Evolutionary conservation across 805 yeast genomes (phyloP).

Genomic region (Jamesozyma spencerorum): DNA sequence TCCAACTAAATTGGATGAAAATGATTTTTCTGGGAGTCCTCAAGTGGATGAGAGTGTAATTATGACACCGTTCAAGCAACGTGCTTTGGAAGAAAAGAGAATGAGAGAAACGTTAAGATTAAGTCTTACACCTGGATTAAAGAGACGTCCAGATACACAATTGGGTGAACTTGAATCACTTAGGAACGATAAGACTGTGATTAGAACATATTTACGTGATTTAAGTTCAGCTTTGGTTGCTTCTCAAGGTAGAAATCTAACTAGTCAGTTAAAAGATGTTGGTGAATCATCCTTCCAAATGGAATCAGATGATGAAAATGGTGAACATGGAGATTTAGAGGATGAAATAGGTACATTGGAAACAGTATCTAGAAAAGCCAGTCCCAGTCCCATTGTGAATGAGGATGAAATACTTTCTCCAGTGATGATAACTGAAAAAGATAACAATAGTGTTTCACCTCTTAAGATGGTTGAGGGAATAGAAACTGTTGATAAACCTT

Average conservation of each 20-base stretch:
- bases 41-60: slow-evolving; percentile 7
- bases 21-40: neutral
- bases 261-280: slow-evolving; percentile 2
- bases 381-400: no score
- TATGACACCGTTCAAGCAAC: slow-evolving; percentile 19
- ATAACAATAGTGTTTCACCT: no score
- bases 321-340: neutral
- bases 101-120: slow-evolving; percentile 14
- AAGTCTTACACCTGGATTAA: slow-evolving; percentile 18
- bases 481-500: neutral
- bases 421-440: no score
- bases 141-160: slow-evolving; percentile 8
- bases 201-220: slow-evolving; percentile 17
- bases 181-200: slow-evolving; percentile 12
- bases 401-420: no score
- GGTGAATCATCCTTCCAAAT: neutral
- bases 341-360: no score
- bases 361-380: no score
- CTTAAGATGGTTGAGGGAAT: no score
- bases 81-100: slow-evolving; percentile 19
- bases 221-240: slow-evolving; percentile 18
- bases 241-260: slow-evolving; percentile 10
- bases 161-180: slow-evolving; percentile 6
- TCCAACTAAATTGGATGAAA: slow-evolving; percentile 5
- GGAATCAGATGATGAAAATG: neutral